Base-by-base conservation (phyloP, 1,284 basidiomycete genomes). In the Schizophyllum amplum region DNA sequence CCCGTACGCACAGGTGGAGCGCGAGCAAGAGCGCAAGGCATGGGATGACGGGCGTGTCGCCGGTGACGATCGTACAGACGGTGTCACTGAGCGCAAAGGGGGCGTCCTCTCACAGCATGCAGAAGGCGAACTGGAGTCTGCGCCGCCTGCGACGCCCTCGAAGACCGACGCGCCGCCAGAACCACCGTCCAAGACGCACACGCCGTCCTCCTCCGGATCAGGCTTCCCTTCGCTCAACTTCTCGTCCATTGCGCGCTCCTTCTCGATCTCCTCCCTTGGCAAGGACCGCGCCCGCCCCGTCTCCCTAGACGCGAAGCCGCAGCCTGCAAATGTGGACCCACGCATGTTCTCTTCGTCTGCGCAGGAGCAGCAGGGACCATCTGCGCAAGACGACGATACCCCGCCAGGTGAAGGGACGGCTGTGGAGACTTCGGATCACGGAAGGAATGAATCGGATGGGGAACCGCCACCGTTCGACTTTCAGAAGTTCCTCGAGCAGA, bases 401-500 rank as follows among this genome's bases (percentile, higher is more conserved):
- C 70, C 20, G 67, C 70, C 13, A 59, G 59, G 21, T 59, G 61
- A 24, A 64, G 55, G 7, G 56, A 52, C 24, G 56, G 53, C 25
- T 54, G 57, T 13, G 33, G 51, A 47, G 63, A 64, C 24, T 63
- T 57, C 48, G 25, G 66, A 65, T 13, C 69, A 73, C 42, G 70
- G 72, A 26, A 65, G 66, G 56, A 49, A 60, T 51, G 65, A 42
- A 9, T 9, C 11, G 2, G 33, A 42, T 17, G 33, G 58, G 22
- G 76, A 77, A 54, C 74, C 74, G 22, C 61, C 61, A 0, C 73
- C 75, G 23, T 94, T 94, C 62, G 92, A 94, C 69, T 94, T 94
- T 66, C 90, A 92, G 68, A 81, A 76, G 56, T 97, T 98, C 69
- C 72, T 97, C 61, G 91, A 94, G 67, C 93, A 98, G 71, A 90